phyloP scores from a whole-genome alignment of 306 rosid species.

The Cucurbita moschata region DNA sequence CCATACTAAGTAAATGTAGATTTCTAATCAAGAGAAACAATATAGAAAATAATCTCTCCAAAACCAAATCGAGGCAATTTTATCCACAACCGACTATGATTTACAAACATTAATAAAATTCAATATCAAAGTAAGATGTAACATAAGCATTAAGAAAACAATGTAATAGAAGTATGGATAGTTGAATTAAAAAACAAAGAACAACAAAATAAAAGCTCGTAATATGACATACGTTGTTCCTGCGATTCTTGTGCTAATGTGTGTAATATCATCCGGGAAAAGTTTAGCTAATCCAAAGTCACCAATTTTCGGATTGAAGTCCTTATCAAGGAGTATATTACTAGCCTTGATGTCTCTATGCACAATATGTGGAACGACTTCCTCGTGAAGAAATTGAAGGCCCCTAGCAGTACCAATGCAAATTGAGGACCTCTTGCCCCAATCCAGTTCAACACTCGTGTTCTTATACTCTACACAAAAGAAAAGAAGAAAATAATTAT shows the following conservation, averaged over 20 bases:
- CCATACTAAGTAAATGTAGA: neutral
- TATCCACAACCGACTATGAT: conserved; percentile 2
- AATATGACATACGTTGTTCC: conserved; percentile 78
- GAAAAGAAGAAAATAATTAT: neutral
- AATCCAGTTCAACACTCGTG: conserved; percentile 33
- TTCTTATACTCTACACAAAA: conserved; percentile 32
- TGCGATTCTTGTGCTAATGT: conserved; percentile 92
- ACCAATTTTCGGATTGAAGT: conserved; percentile 76
- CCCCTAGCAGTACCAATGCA: conserved; percentile 69
- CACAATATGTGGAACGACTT: conserved; percentile 67
- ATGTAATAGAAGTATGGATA: neutral
- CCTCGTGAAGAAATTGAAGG: conserved; percentile 86
- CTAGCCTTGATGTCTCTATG: conserved; percentile 97
- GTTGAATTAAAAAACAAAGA: conserved; percentile 4
- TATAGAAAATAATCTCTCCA: neutral
- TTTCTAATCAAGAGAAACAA: neutral
- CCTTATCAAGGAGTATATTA: conserved; percentile 63
- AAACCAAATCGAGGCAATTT: neutral
- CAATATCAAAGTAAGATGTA: neutral
- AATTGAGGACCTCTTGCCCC: conserved; percentile 70
- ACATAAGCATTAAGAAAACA: neutral
- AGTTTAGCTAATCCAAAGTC: conserved; percentile 96
- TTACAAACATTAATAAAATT: neutral
- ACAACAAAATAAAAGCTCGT: conserved; percentile 15
- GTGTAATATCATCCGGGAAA: conserved; percentile 86